Base-by-base conservation (phyloP, 176 grass and related monocot genomes). In the Chrysopogon serrulatus region DNA sequence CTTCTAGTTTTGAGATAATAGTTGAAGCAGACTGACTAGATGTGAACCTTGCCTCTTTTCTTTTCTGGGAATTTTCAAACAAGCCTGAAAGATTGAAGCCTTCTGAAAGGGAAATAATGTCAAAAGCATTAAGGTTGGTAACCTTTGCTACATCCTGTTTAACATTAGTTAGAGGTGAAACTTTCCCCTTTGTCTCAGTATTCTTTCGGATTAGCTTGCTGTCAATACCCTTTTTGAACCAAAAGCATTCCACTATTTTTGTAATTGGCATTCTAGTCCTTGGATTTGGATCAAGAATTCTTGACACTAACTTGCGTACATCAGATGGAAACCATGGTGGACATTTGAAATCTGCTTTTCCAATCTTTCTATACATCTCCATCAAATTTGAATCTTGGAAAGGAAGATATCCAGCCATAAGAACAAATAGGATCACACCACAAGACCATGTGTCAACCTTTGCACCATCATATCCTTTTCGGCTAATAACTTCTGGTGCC, bases 381-480 rank as follows among this genome's bases (percentile, higher is more conserved):
- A 90, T 86, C 79, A 90, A 64, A 78, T 90, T 90, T 39, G 73
- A 51, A 86, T 83, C 79, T 39, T 83, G 76, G 45, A 90, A 90
- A 57, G 84, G 88, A 23, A 90, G 73, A 83, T 83, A 83, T 67
- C 88, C 88, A 79, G 88, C 64, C 48, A 73, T 72, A 33, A 91
- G 81, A 53, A 91, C 90, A 30, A 88, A 91, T 21, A 91, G 57
- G 61, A 91, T 85, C 10, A 88, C 86, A 27, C 90, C 86, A 56
- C 90, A 91, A 0, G 90, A 85, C 90, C 90, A 91, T 27, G 79
- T 83, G 45, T 91, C 90, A 35, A 84, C 86, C n/a, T 83, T 91
- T 23, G 73, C 90, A 74, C 90, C 90, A n/a, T 91, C 90, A 68
- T 91, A 91, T 30, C 90, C 90, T 77, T 60, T 88, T 23, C 33